Base-by-base conservation (phyloP, 2,329 filamentous ascomycete genomes). In the Aspergillus neotritici region DNA sequence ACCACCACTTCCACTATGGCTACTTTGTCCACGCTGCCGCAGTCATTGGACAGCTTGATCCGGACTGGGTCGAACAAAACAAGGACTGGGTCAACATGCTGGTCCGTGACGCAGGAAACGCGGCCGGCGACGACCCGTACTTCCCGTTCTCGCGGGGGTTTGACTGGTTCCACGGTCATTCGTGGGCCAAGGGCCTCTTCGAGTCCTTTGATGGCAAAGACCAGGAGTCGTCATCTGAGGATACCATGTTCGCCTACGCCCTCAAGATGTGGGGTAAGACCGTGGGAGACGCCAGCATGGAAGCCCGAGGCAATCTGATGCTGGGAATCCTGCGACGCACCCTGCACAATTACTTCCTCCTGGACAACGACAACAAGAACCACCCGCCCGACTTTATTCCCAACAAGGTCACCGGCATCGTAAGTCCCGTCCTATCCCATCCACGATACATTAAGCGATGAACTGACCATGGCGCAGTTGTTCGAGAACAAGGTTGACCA, bases 401-500 rank as follows among this genome's bases (percentile, higher is more conserved):
- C 33, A 97, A 97, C 73, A 89, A 86, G 66, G 73, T 78, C 5
- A 73, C 75, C 1, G 79, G 78, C 12, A 80, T 82, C 51, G 67
- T 71, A 57, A 59, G 67, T 64, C 12, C 8, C 8, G 17, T 6
- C 6, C n/a, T 2, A 12, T 31, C 7, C 9, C 10, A 21, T 10
- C 5, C 16, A 0, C 9, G 14, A 2, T 9, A 8, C 5, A 10
- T 15, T 15, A 5, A 14, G 32, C n/a, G 4, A 31, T 30, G 17
- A 14, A 40, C 46, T 43, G 11, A 47, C 37, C 76, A 31, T 74
- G 75, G 2, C 30, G 16, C 43, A 73, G 68, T 63, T 94, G 7
- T 97, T 96, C 58, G 91, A 97, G 68, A 96, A 96, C 72, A 97
- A 97, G 69, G 78, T 89, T 41, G 87, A 97, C 63, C 88, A 96